A percentile compares a stretch with the other conserved stretches of the same genome.
Conservation (phyloP, 2,329 filamentous ascomycete genomes). For the Trichoderma endophyticum region DNA sequence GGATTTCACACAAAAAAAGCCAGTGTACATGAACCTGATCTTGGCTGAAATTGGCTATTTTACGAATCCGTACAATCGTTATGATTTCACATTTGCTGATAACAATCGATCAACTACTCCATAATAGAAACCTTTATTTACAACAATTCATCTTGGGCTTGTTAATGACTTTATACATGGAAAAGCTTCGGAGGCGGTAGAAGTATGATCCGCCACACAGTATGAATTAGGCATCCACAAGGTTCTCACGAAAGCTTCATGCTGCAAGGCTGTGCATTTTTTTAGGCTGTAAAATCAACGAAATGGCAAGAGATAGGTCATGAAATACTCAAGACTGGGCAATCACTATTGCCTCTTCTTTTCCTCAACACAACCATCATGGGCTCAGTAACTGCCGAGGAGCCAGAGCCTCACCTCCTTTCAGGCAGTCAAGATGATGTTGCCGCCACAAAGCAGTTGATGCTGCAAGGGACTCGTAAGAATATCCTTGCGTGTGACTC, state of each 20-base stretch:
- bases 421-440: neutral
- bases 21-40: neutral
- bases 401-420: neutral
- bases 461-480: slow-evolving; percentile 18
- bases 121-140: neutral
- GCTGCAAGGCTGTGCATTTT: neutral
- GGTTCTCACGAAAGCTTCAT: slow-evolving; percentile 1
- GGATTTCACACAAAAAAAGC: neutral
- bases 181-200: neutral
- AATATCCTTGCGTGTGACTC: slow-evolving; percentile 16
- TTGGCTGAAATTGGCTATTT: neutral
- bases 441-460: neutral
- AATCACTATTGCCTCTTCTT: neutral
- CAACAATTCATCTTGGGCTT: too few species aligned
- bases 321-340: neutral
- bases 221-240: slow-evolving; percentile 12
- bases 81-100: neutral
- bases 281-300: neutral
- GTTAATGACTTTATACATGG: neutral
- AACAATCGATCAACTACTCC: neutral
- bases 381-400: neutral
- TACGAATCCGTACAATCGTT: neutral
- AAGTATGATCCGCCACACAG: slow-evolving; percentile 14
- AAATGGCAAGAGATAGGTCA: neutral
- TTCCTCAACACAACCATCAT: neutral